Evolutionary conservation across 768 basidiomycete genomes (phyloP), one percentile per base, ranked within the genome.

Genomic region (Macrolepiota dolichaula): DNA sequence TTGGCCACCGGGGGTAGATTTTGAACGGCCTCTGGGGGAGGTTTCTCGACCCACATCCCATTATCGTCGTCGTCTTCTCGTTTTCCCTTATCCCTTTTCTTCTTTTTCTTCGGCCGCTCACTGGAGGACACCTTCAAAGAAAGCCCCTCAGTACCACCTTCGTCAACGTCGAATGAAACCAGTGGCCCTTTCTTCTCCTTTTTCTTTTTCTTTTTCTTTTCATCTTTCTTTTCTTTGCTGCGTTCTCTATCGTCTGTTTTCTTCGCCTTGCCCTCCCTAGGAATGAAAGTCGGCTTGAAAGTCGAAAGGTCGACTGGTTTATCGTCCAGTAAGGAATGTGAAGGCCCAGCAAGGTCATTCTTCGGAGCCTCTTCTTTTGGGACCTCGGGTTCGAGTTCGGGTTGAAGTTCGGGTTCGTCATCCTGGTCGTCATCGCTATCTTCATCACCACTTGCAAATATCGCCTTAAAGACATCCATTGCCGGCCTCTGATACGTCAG

Each of bases 391-490:
- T 76, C 77, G 0, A 7, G 29, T 7, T 66, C 62, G n/a, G n/a
- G n/a, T n/a, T n/a, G n/a, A n/a, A n/a, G n/a, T 7, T 69, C 64
- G 24, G 69, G n/a, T n/a, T n/a, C 62, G 46, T 65, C 65, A 22
- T 75, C 79, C 0, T 79, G 81, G 3, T 94, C 92, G 2, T 87
- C 87, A 9, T 87, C 91, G 17, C 86, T 88, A 37, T 92, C 91
- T 67, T 96, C 94, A 49, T 94, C 92, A 62, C 94, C 93, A 73
- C 92, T 94, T 11, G 94, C 96, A 71, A 99, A 99, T 62, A 99
- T 98, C 2, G 96, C 95, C 71, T 96, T 97, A 81, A 98, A 99
- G 47, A 98, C 86, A 68, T 94, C 91, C 82, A 94, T 92, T 5
- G 87, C 77, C 1, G 97, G 96, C 40, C 91, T 83, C 66, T 91